These are phyloP conservation scores for Sequoia sempervirens DNA, from an alignment of 75 land plant genomes.

Conservation along the genomic window DNA sequence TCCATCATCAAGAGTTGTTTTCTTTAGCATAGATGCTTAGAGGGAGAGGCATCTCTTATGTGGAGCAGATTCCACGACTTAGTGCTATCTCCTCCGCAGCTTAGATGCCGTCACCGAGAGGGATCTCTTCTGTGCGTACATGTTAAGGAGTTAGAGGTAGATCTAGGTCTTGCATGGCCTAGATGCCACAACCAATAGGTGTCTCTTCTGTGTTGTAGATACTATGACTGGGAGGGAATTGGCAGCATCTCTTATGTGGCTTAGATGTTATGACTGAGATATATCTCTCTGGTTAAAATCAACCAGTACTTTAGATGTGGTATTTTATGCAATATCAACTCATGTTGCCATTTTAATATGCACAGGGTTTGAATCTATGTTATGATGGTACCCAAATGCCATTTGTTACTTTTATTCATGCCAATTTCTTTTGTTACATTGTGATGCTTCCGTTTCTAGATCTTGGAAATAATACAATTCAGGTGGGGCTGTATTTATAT, in stretches of 20 bases:
- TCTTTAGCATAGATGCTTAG: not conserved
- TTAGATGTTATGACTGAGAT: not conserved
- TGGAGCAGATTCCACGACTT: not conserved
- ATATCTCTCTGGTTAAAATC: not conserved
- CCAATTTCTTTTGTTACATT: not conserved
- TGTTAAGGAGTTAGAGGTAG: not conserved
- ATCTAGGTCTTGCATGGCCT: not conserved
- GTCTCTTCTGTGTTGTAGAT: not conserved
- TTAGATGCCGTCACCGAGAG: not conserved
- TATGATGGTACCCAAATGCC: not conserved
- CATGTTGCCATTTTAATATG: not conserved
- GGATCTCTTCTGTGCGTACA: not conserved
- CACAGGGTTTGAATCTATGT: not conserved
- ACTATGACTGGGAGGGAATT: not conserved
- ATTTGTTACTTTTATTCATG: not conserved
- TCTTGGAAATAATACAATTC: not conserved
- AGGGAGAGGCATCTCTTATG: not conserved
- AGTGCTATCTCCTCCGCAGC: not conserved
- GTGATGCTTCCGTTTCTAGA: not conserved
- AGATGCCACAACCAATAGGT: not conserved
- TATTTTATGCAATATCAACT: not conserved
- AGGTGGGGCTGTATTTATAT: not conserved
- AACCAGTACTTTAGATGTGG: not conserved
- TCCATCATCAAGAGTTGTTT: not conserved
- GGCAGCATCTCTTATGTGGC: not conserved